Base-by-base conservation (phyloP, 2,329 filamentous ascomycete genomes). In the Beauveria medogensis region DNA sequence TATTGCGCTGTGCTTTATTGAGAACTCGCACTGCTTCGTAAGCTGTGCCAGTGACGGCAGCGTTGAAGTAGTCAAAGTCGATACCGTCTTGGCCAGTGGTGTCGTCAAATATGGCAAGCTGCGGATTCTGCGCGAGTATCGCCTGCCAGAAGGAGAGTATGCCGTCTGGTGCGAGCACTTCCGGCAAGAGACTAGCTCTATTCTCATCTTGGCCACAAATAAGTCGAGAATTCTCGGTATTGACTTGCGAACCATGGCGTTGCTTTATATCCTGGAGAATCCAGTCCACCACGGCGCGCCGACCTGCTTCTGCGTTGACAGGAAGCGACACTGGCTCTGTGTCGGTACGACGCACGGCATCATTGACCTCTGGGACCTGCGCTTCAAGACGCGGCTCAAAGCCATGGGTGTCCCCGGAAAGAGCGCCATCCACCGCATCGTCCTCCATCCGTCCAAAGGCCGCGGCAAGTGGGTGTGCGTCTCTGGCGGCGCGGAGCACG, bases 141-240 rank as follows among this genome's bases (percentile, higher is more conserved):
- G 90, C 65, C 83, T 99, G 16, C 84, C 85, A 0, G 72, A 78
- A 28, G 85, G 80, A 47, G 92, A 97, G 71, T 86, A 88, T 69
- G 92, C 89, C 0, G 84, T 96, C 1, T 97, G 92, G 91, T 87
- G 91, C 63, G 91, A 97, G 70, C 93, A 99, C 74, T 96, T 91
- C 74, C 91, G 91, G 64, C 82, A 87, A 51, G 92, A 96, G 57
- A 84, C 83, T 1, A 85, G 82, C 65, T 97, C 93, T n/a, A 84
- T 92, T 14, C 81, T 99, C 44, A 74, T 97, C 3, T 77, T 97
- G 34, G 91, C 91, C 0, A 99, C 95, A 0, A 96, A 91, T 70
- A 86, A 84, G 55, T 96, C 90, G 30, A 87, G 90, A 55, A 80
- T 99, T 48, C 72, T 96, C 8, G 92, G 90, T 16, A 81, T 99